These are phyloP conservation scores for Alnus rubra DNA, from an alignment of 306 rosid genomes.

Conservation along the genomic window DNA sequence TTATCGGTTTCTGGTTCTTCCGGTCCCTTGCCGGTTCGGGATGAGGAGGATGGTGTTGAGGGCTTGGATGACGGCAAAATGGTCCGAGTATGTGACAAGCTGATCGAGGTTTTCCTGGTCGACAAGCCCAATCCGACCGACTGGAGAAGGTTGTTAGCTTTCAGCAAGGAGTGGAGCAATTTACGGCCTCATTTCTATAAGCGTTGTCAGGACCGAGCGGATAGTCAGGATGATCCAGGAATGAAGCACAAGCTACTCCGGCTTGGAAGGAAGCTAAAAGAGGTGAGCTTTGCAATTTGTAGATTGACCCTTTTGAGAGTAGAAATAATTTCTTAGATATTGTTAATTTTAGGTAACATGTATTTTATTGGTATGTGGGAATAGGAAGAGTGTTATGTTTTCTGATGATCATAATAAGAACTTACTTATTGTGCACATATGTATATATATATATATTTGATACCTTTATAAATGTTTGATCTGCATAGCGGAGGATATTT, in stretches of 20 bases:
- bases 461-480: neutral
- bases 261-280: slow-evolving; percentile 79
- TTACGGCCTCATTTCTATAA: slow-evolving; percentile 76
- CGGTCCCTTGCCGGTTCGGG: slow-evolving; percentile 13
- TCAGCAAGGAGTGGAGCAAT: slow-evolving; percentile 74
- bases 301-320: neutral
- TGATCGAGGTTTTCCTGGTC: slow-evolving; percentile 85
- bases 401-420: neutral
- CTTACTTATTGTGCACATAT: neutral
- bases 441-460: no score
- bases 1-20: slow-evolving; percentile 28
- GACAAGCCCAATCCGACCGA: slow-evolving; percentile 85
- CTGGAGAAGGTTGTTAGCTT: slow-evolving; percentile 85
- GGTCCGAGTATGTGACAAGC: slow-evolving; percentile 72
- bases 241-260: slow-evolving; percentile 76
- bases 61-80: slow-evolving; percentile 49
- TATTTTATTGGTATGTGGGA: neutral
- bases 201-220: slow-evolving; percentile 59
- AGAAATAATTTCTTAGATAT: neutral
- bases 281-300: slow-evolving; percentile 45
- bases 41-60: slow-evolving; percentile 35
- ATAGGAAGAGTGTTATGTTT: no score
- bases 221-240: slow-evolving; percentile 52
- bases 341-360: neutral
- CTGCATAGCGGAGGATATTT: neutral